Base-by-base conservation (phyloP, 768 basidiomycete genomes). In the Termitomyces sp. region DNA sequence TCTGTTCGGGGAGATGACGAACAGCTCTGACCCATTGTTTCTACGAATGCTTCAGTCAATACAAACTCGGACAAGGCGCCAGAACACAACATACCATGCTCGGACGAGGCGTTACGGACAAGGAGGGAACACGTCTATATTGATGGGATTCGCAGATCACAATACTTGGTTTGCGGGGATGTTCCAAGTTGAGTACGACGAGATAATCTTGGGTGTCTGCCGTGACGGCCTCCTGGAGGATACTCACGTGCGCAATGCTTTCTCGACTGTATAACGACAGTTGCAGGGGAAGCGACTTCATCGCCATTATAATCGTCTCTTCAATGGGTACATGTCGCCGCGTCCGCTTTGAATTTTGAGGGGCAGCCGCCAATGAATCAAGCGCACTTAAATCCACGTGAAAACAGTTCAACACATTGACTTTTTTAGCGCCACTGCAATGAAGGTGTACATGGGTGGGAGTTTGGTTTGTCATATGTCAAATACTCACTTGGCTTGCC, bases 1-100 rank as follows among this genome's bases (percentile, higher is more conserved):
- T 70, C 66, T 86, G 84, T 15, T 72, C 69, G 3, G 84, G 83
- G 34, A 85, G 67, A 27, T 80, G 74, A 37, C 82, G 79, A 51
- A 83, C 69, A n/a, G 76, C 80, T 54, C 74, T 76, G 60, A 87
- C 81, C 20, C 71, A 70, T 63, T 83, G 79, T 24, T 70, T 69
- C 83, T 83, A 54, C 22, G 39, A 33, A 33, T 46, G 13, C 30
- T 34, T 30, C 41, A 54, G 36, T 36, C n/a, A 15, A n/a, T 13
- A 15, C 16, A 22, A 18, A 15, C 33, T 34, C 33, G 7, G 54
- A 55, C 18, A 12, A 34, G 11, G 8, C 44, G 22, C 4, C 11
- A 7, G 20, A 34, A 20, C 20, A 0, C 7, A 20, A 57, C 56
- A 12, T 39, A 57, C 55, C 55, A 15, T 46, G 0, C 24, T 11